These are phyloP conservation scores for Spizellomyces punctatus DNA, from an alignment of 192 early-diverging fungal species.

Conservation along the genomic window DNA sequence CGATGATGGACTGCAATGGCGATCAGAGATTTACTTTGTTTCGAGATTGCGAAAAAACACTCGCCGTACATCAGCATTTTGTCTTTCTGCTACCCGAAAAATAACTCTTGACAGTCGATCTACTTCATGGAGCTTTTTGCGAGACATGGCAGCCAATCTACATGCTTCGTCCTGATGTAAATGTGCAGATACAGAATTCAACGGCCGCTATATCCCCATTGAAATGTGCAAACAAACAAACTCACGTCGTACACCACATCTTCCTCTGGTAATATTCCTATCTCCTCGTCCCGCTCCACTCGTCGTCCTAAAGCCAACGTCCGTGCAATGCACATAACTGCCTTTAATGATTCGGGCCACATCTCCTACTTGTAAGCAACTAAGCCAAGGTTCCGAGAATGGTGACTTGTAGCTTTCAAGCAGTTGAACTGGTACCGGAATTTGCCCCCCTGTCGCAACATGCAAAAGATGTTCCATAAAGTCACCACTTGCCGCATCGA, in stretches of 20 bases:
- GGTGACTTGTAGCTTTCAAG: too few species aligned
- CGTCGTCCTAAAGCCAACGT: too few species aligned
- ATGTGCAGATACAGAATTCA: neutral
- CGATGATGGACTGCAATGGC: slow-evolving; percentile 11
- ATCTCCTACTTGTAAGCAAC: too few species aligned
- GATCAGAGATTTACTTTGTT: too few species aligned
- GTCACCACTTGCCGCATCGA: neutral
- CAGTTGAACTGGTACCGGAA: too few species aligned
- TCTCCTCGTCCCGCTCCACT: slow-evolving; percentile 1
- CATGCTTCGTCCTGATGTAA: neutral
- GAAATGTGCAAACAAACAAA: neutral
- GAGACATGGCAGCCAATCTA: slow-evolving; percentile 11
- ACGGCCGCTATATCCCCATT: neutral
- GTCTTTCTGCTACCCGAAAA: neutral
- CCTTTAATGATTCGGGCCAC: too few species aligned
- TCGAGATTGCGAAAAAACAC: too few species aligned
- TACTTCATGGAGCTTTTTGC: slow-evolving; percentile 26
- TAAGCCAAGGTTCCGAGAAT: too few species aligned
- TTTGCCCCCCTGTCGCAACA: neutral
- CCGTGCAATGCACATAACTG: too few species aligned
- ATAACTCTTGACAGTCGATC: slow-evolving; percentile 22
- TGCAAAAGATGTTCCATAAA: slow-evolving; percentile 5
- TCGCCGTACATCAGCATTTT: slow-evolving; percentile 12
- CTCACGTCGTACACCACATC: neutral
- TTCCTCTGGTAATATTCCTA: neutral